Evolutionary conservation across 2,329 filamentous ascomycete species (phyloP).

Genomic region (Beauveria varroae): DNA sequence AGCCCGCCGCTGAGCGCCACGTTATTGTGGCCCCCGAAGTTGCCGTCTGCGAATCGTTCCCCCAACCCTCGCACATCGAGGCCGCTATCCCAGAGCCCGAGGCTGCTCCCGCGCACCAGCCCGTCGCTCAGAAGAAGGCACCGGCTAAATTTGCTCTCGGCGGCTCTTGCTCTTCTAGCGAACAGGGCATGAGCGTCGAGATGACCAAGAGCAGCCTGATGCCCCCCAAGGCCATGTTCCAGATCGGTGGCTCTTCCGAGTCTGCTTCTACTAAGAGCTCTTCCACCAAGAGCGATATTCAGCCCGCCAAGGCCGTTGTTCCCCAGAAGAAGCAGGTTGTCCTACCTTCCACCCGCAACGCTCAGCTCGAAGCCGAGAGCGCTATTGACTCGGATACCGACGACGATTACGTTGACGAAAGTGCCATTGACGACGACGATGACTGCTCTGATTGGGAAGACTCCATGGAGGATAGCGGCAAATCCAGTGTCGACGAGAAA

Average conservation of each 20-base stretch:
- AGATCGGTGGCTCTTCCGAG: constrained; percentile 56
- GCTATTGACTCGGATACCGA: constrained; percentile 54
- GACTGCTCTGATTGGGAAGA: constrained; percentile 54
- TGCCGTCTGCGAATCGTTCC: constrained; percentile 36
- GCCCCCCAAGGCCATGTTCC: constrained; percentile 36
- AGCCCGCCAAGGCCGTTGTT: constrained; percentile 35
- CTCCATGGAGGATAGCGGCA: constrained; percentile 72
- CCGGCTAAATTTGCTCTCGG: constrained; percentile 64
- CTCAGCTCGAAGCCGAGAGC: constrained; percentile 48
- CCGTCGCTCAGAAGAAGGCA: constrained; percentile 58
- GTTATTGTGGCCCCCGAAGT: constrained; percentile 56
- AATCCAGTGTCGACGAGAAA: constrained; percentile 74
- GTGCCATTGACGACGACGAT: constrained; percentile 71
- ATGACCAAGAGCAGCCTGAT: constrained; percentile 28
- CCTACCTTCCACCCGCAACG: constrained; percentile 60
- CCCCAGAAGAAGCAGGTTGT: constrained; percentile 62
- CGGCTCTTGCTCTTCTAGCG: constrained; percentile 69
- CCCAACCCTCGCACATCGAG: constrained; percentile 46
- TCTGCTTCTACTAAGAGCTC: constrained; percentile 57
- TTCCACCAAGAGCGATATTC: constrained; percentile 54
- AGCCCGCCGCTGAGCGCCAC: constrained; percentile 20
- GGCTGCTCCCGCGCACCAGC: constrained; percentile 52
- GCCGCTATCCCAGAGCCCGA: constrained; percentile 53
- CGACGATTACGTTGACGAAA: constrained; percentile 69
- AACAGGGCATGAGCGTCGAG: constrained; percentile 43